Evolutionary conservation across 805 yeast genomes (phyloP).

Genomic region (Cyberlindnera xylosilytica): DNA sequence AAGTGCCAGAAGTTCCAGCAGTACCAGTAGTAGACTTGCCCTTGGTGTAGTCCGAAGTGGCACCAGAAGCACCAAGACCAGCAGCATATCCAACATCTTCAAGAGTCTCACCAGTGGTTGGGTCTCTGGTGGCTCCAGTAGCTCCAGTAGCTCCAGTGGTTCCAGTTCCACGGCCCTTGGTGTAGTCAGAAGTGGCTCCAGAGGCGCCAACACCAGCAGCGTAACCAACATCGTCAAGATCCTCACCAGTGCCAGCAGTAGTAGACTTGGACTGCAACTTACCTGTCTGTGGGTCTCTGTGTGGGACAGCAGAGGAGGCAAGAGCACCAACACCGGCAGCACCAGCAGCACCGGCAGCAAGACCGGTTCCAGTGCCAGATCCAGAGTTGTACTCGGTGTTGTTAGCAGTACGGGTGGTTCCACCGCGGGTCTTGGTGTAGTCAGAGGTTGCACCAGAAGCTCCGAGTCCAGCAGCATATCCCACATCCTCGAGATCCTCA

Average conservation of each 20-base stretch:
- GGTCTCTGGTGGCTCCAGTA: conserved; percentile 9
- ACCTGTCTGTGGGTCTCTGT: neutral
- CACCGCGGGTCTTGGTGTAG: conserved; percentile 6
- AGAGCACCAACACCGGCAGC: neutral
- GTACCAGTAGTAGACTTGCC: neutral
- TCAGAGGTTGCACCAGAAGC: conserved; percentile 17
- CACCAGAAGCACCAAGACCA: conserved; percentile 13
- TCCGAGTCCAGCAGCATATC: conserved; percentile 14
- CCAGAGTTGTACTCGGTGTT: neutral
- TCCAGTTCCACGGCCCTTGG: neutral
- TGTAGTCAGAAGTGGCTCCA: conserved; percentile 12
- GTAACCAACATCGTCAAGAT: conserved; percentile 7
- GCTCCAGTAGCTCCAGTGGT: conserved; percentile 3
- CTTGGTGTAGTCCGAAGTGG: conserved; percentile 3
- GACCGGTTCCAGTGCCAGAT: neutral
- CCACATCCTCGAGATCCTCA: conserved; percentile 15
- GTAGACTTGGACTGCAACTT: neutral
- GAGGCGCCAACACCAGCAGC: conserved; percentile 15
- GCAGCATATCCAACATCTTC: conserved; percentile 12
- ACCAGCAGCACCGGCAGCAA: conserved; percentile 1
- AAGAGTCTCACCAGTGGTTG: conserved; percentile 2
- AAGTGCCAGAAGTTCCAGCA: too few relatives aligned
- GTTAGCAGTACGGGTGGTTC: conserved; percentile 2
- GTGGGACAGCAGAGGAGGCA: neutral
- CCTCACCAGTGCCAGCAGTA: conserved; percentile 4